A percentile compares a stretch with the other conserved stretches of the same genome.
Evolutionary conservation across 1,284 basidiomycete species (phyloP).

Genomic region (Phellopilus nigrolimitatus): DNA sequence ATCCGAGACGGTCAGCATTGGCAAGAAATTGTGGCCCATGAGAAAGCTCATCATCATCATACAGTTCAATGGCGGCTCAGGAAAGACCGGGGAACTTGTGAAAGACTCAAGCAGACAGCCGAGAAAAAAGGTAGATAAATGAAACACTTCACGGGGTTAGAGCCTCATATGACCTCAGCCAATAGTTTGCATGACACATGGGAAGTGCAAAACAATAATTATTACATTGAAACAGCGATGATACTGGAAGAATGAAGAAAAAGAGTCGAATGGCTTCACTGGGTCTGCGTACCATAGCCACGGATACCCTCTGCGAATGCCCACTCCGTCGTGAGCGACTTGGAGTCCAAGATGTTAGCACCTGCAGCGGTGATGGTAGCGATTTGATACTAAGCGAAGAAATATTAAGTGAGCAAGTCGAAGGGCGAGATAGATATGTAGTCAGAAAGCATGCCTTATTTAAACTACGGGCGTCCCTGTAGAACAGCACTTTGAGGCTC

Average conservation of each 20-base stretch:
- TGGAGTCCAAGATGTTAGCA: slow-evolving; percentile 77
- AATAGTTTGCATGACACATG: too few species aligned
- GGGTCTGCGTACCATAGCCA: slow-evolving; percentile 76
- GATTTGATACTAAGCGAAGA: slow-evolving; percentile 84
- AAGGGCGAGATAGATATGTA: too few species aligned
- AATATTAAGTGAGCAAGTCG: neutral
- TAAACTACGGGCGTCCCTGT: slow-evolving; percentile 92
- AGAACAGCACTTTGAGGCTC: slow-evolving; percentile 93
- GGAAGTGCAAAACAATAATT: too few species aligned
- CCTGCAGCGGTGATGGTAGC: slow-evolving; percentile 83
- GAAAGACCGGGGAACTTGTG: too few species aligned
- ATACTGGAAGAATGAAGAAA: neutral
- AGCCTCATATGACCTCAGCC: too few species aligned
- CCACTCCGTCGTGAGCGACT: slow-evolving; percentile 80
- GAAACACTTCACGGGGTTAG: too few species aligned
- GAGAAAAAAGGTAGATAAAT: too few species aligned
- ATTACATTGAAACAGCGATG: slow-evolving; percentile 3
- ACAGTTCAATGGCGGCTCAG: too few species aligned
- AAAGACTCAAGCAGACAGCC: too few species aligned
- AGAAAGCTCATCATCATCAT: too few species aligned
- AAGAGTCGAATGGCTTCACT: slow-evolving; percentile 34
- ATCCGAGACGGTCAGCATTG: too few species aligned
- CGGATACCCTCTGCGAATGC: slow-evolving; percentile 88
- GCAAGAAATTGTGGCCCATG: too few species aligned
- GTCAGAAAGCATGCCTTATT: slow-evolving; percentile 89